Conservation (phyloP, 2,329 filamentous ascomycete species). For the Xylariomycetidae sp. region DNA sequence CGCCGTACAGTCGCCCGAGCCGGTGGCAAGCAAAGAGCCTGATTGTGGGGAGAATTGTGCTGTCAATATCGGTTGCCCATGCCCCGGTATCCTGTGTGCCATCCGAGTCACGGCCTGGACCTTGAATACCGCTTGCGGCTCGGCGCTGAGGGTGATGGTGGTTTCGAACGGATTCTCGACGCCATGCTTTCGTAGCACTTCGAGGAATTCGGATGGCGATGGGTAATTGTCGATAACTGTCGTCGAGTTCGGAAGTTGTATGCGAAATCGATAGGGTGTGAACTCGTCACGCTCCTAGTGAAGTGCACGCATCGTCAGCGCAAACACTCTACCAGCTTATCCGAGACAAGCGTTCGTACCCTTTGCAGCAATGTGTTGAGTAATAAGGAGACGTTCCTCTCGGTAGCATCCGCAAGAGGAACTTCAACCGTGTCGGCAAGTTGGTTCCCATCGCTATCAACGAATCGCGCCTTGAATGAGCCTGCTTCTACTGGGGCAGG, state of each 20-base stretch:
- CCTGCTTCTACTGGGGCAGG: conserved; percentile 63
- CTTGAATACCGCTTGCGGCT: conserved; percentile 87
- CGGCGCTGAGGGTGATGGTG: conserved; percentile 50
- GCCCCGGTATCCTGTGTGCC: conserved; percentile 80
- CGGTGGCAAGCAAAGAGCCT: conserved; percentile 75
- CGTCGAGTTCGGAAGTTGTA: conserved; percentile 49
- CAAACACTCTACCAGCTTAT: conserved; percentile 16
- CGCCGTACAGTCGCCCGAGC: conserved; percentile 85
- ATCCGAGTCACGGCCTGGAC: conserved; percentile 89
- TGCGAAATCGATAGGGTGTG: conserved; percentile 55
- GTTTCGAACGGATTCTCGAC: conserved; percentile 54
- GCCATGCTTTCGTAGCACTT: conserved; percentile 49
- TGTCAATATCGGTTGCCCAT: conserved; percentile 84
- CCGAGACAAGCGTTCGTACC: conserved; percentile 37
- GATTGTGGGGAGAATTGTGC: conserved; percentile 78
- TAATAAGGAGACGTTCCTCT: conserved; percentile 83
- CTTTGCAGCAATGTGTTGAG: conserved; percentile 78
- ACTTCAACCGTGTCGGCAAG: conserved; percentile 65
- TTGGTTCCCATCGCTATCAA: conserved; percentile 72
- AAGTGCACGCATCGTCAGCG: background rate
- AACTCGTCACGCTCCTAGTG: conserved; percentile 52
- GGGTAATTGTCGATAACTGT: conserved; percentile 51
- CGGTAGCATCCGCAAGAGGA: conserved; percentile 75
- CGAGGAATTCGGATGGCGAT: conserved; percentile 41
- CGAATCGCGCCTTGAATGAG: conserved; percentile 79